Base-by-base conservation (phyloP, 176 grass and related monocot genomes). In the maize (Zea mays) region DNA sequence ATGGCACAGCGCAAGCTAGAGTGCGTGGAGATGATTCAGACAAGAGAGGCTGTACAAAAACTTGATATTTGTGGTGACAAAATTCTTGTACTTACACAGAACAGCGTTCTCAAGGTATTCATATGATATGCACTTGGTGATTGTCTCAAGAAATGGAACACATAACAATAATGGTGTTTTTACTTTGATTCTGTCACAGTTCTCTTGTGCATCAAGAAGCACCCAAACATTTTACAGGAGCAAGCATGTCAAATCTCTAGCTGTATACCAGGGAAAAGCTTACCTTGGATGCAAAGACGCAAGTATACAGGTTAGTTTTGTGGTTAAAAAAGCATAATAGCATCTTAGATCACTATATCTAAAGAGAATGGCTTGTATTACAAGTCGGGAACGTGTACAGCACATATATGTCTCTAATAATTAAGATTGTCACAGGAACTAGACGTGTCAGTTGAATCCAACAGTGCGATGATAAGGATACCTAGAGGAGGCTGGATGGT, bases 261-360 rank as follows among this genome's bases (percentile, higher is more conserved):
- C 86, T 83, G 58, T 88, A 72, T 79, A 68, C 65, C 85, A 92
- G 52, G 96, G 92, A 7, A 99, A 95, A 93, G 74, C 81, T 81
- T 99, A 95, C 75, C 89, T 94, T 80, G 92, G 96, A 19, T 99
- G 96, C 81, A 64, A 81, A 47, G 92, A 95, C 85, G 85, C 75
- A 43, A 95, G 96, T 84, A 90, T 95, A 80, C 96, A 95, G 96
- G 96, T 99, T 72, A 39, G 73, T 87, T 85, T 79, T 77, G 50
- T 78, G 17, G 62, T 74, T 56, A 57, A 17, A 54, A 20, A 40
- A 76, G 72, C 19, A 34, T 0, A 19, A 37, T 67, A 57, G 10
- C 65, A 71, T 81, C 16, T 45, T 61, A 57, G 49, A 80, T 72
- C 59, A 80, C 62, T 44, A 13, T 56, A 52, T 85, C 10, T 85